phyloP scores from a whole-genome alignment of 345 rosid genomes.

The Populus euphratica region DNA sequence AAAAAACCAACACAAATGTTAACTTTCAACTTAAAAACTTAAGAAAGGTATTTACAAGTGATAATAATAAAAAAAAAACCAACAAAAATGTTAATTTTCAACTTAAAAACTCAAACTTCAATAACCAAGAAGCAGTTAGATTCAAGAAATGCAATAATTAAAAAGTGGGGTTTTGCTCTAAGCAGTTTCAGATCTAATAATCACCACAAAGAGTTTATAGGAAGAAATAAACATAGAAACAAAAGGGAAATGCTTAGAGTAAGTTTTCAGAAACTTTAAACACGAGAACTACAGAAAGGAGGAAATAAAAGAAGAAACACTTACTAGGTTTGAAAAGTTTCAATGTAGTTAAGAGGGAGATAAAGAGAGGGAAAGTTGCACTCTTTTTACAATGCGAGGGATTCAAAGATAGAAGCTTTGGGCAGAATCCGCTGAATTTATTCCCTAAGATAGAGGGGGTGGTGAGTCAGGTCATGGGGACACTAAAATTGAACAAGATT shows the following conservation, averaged over 20 bases:
- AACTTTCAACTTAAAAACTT: slow-evolving; percentile 15
- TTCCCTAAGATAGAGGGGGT: neutral
- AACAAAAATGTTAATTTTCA: slow-evolving; percentile 19
- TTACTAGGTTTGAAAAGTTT: neutral
- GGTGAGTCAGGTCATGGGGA: neutral
- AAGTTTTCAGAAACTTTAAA: slow-evolving; percentile 37
- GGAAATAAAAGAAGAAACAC: slow-evolving; percentile 2
- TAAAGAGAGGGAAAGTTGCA: neutral
- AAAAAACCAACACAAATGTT: slow-evolving; percentile 4
- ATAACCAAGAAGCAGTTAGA: neutral
- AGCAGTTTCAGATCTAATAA: slow-evolving; percentile 37
- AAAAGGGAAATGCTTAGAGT: slow-evolving; percentile 32
- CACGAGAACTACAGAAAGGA: slow-evolving; percentile 23
- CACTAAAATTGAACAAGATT: too few relatives aligned
- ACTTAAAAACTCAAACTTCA: neutral
- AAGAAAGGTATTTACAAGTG: too few relatives aligned
- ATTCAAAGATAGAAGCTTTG: neutral
- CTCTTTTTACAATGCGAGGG: neutral
- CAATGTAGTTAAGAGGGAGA: neutral
- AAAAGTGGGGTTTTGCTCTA: slow-evolving; percentile 27
- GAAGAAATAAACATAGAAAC: slow-evolving; percentile 3
- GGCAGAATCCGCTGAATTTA: slow-evolving; percentile 2
- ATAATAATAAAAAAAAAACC: slow-evolving; percentile 7
- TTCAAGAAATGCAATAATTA: slow-evolving; percentile 21
- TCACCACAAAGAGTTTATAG: neutral